Evolutionary conservation across 345 rosid genomes (phyloP).

Genomic region (Syzygium oleosum): DNA sequence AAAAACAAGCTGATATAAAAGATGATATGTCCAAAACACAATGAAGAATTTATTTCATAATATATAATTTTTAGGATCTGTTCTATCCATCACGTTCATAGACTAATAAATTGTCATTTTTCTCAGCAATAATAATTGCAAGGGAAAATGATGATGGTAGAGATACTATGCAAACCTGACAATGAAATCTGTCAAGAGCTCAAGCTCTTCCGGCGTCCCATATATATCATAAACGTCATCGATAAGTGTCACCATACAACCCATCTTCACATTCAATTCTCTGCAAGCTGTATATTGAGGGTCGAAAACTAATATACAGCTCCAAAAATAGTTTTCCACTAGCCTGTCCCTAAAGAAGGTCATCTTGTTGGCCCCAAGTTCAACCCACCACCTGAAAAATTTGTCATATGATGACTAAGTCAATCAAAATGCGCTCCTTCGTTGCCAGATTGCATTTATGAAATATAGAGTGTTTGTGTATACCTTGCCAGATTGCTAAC

Average conservation of each 20-base stretch:
- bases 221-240: slow-evolving; percentile 9
- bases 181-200: slow-evolving; percentile 7
- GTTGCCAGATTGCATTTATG: not conserved
- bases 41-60: not conserved
- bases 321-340: slow-evolving; percentile 4
- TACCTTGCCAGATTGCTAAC: slow-evolving; percentile 5
- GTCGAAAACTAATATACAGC: not conserved
- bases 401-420: not conserved
- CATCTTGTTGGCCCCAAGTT: slow-evolving; percentile 1
- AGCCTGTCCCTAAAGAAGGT: slow-evolving; percentile 6
- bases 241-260: not conserved
- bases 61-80: not conserved
- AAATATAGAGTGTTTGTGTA: not conserved
- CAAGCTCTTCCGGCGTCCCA: slow-evolving; percentile 3
- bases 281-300: slow-evolving; percentile 1
- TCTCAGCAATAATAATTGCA: not conserved
- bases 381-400: slow-evolving; percentile 6
- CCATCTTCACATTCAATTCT: not conserved
- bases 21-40: not conserved
- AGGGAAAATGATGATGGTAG: not conserved
- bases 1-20: not conserved
- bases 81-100: not conserved
- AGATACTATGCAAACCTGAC: not conserved
- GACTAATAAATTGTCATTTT: not conserved
- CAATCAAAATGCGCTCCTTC: not conserved